These are phyloP conservation scores for Primulina tabacum DNA, from an alignment of 257 asterid species.

Conservation along the genomic window DNA sequence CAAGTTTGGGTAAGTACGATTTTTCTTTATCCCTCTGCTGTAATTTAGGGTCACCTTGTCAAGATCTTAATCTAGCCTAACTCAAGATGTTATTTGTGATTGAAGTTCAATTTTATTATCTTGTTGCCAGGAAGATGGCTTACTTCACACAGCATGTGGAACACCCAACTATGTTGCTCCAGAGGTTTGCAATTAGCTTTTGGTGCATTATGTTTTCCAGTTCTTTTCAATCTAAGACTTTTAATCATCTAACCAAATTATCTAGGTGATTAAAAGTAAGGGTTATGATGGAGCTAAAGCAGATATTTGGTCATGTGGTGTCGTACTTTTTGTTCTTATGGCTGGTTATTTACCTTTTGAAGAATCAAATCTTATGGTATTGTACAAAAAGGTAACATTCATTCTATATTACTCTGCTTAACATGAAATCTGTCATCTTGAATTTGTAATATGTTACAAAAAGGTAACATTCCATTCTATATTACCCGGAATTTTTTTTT, in stretches of 20 bases:
- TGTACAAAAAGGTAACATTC: constrained; percentile 32
- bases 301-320: constrained; percentile 69
- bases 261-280: constrained; percentile 63
- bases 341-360: constrained; percentile 57
- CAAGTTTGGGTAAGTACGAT: constrained; percentile 58
- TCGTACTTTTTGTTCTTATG: constrained; percentile 34
- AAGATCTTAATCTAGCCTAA: not conserved
- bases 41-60: not conserved
- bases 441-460: too few relatives aligned
- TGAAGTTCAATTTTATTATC: not conserved
- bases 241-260: too few relatives aligned
- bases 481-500: too few relatives aligned
- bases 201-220: not conserved
- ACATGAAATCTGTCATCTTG: too few relatives aligned
- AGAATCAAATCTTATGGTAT: constrained; percentile 46
- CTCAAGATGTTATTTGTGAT: too few relatives aligned
- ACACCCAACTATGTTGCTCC: constrained; percentile 86
- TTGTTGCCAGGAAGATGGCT: constrained; percentile 61
- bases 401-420: too few relatives aligned
- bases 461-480: too few relatives aligned
- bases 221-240: too few relatives aligned
- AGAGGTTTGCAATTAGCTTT: constrained; percentile 43
- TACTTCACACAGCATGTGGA: constrained; percentile 77
- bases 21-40: not conserved
- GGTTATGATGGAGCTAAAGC: constrained; percentile 85